A percentile compares a stretch with the other conserved stretches of the same genome.
Conservation (phyloP, 768 basidiomycete species). For the Gymnopilus junonius region DNA sequence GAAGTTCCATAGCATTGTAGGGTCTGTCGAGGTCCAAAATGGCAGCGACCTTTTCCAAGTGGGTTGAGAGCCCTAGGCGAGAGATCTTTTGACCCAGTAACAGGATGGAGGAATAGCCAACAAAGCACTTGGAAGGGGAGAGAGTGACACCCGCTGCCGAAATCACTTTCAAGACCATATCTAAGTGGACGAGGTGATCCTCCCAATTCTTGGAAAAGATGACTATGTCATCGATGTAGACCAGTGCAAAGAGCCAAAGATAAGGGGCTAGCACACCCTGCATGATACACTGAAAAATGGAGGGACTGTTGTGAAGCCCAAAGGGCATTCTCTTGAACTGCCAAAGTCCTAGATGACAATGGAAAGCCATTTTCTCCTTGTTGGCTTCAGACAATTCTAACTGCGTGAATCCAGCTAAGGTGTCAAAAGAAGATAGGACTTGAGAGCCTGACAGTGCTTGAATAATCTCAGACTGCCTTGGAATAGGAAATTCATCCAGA, state of each 20-base stretch:
- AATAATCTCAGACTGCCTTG: too few species aligned
- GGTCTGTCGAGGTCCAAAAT: neutral
- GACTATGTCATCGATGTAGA: conserved; percentile 5
- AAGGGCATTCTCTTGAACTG: too few species aligned
- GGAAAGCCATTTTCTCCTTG: too few species aligned
- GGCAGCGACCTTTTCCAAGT: neutral
- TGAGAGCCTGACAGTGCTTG: too few species aligned
- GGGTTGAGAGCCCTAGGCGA: neutral
- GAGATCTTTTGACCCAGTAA: neutral
- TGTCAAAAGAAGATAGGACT: too few species aligned
- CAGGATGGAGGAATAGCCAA: neutral
- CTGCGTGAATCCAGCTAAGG: too few species aligned
- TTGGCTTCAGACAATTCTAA: too few species aligned
- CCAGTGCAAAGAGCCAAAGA: neutral
- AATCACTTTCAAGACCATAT: neutral
- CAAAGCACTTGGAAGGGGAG: neutral
- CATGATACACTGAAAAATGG: neutral
- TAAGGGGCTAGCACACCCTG: neutral
- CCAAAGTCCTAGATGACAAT: too few species aligned
- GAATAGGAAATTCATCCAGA: too few species aligned
- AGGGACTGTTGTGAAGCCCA: too few species aligned
- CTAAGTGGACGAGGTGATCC: neutral
- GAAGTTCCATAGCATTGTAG: conserved; percentile 17
- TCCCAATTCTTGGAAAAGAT: neutral
- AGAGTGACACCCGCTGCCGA: neutral